Conservation (phyloP, 306 rosid species). For the Quercus bicolor region DNA sequence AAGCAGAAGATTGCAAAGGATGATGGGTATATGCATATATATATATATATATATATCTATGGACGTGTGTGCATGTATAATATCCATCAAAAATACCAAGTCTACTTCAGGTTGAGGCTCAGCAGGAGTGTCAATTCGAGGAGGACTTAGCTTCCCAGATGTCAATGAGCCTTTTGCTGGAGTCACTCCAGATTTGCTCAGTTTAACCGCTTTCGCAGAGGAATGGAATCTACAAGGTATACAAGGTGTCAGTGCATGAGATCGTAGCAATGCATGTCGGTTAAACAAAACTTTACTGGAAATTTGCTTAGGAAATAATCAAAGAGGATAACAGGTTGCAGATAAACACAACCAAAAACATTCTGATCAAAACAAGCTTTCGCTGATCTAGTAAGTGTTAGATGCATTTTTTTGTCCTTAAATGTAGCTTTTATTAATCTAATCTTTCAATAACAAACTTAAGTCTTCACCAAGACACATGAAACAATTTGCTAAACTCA, state of each 20-base stretch:
- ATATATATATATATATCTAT: neutral
- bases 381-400: neutral
- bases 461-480: neutral
- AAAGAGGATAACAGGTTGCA: neutral
- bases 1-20: neutral
- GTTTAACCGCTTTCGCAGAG: slow-evolving; percentile 44
- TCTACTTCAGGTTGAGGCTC: slow-evolving; percentile 58
- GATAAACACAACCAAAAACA: neutral
- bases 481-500: neutral
- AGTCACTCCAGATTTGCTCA: slow-evolving; percentile 44
- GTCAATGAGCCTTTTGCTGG: slow-evolving; percentile 68
- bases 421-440: neutral
- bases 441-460: neutral
- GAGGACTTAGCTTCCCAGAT: slow-evolving; percentile 47
- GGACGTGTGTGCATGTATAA: neutral
- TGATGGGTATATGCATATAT: neutral
- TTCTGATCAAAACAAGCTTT: slow-evolving; percentile 18
- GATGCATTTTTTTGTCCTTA: neutral
- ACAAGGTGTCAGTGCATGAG: slow-evolving; percentile 1
- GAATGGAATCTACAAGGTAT: slow-evolving; percentile 63
- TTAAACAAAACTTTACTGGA: neutral
- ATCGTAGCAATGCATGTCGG: slow-evolving; percentile 14
- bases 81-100: slow-evolving; percentile 41
- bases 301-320: neutral
- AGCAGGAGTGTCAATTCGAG: slow-evolving; percentile 32